These are phyloP conservation scores for Epichloe festucae DNA, from an alignment of 2,329 filamentous ascomycete species.

Conservation along the genomic window DNA sequence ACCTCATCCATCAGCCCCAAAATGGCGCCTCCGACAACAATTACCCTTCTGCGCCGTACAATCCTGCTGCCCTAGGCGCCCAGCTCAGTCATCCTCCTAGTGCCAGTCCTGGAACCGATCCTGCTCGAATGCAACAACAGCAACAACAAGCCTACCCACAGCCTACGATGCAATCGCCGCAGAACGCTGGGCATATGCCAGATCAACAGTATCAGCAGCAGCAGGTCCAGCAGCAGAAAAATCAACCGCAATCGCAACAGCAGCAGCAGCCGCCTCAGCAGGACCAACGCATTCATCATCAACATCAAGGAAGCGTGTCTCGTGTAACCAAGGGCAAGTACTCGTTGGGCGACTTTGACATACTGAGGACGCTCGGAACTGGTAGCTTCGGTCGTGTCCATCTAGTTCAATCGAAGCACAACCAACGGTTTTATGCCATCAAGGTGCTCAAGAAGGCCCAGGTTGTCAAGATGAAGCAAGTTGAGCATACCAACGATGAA, in stretches of 20 bases:
- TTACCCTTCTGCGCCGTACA: conserved; percentile 14
- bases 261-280: conserved; percentile 14
- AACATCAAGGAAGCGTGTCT: conserved; percentile 21
- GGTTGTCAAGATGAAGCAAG: conserved; percentile 99
- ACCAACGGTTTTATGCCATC: conserved; percentile 94
- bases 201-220: conserved; percentile 17
- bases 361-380: conserved; percentile 85
- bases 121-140: conserved; percentile 23
- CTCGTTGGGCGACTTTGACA: conserved; percentile 76
- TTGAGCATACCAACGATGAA: conserved; percentile 98
- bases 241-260: conserved; percentile 15
- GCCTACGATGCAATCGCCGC: conserved; percentile 16
- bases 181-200: conserved; percentile 4
- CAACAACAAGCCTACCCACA: conserved; percentile 18
- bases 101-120: conserved; percentile 26
- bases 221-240: conserved; percentile 8
- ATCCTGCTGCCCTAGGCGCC: conserved; percentile 15
- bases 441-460: conserved; percentile 98
- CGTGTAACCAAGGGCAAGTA: conserved; percentile 95
- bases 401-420: conserved; percentile 93
- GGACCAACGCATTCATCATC: conserved; percentile 18
- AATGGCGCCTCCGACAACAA: conserved; percentile 28
- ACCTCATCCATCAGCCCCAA: conserved; percentile 54
- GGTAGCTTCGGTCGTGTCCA: conserved; percentile 96
- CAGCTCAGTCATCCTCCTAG: conserved; percentile 15